Evolutionary conservation across 441 rosid genomes (phyloP).

Genomic region (Gossypium davidsonii): DNA sequence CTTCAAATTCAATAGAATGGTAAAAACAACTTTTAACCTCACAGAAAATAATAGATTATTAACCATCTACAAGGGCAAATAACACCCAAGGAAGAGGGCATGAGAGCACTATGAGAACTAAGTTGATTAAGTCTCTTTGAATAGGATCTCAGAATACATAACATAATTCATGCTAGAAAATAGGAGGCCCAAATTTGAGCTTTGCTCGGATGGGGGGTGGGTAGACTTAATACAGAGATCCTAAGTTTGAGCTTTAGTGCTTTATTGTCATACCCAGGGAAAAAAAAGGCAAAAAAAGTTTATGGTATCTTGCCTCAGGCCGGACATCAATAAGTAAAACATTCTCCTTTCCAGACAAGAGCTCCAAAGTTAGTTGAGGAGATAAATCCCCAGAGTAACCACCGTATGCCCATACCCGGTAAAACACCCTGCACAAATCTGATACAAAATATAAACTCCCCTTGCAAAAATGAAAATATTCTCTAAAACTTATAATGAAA

Average conservation of each 20-base stretch:
- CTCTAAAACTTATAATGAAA: slow-evolving; percentile 10
- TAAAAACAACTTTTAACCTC: slow-evolving; percentile 8
- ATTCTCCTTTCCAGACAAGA: slow-evolving; percentile 62
- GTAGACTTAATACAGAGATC: not conserved
- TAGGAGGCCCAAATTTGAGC: not conserved
- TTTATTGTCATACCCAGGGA: not conserved
- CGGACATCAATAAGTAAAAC: slow-evolving; percentile 80
- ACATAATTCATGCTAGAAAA: not conserved
- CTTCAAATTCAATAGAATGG: not conserved
- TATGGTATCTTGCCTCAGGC: slow-evolving; percentile 81
- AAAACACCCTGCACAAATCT: slow-evolving; percentile 88
- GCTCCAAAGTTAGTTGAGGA: slow-evolving; percentile 65
- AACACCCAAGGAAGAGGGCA: not conserved
- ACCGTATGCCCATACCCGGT: slow-evolving; percentile 66
- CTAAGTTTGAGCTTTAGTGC: not conserved
- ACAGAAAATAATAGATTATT: slow-evolving; percentile 14
- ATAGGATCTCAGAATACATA: not conserved
- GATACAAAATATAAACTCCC: slow-evolving; percentile 52
- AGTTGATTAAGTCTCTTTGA: not conserved
- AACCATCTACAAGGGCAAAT: not conserved
- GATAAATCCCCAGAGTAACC: slow-evolving; percentile 95
- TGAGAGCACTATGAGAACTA: not conserved
- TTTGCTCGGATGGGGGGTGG: not conserved
- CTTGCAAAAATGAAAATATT: slow-evolving; percentile 18
- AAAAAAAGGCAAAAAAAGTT: slow-evolving; percentile 18